Conservation (phyloP, 1,139 yeast genomes). For the Yarrowia galli region DNA sequence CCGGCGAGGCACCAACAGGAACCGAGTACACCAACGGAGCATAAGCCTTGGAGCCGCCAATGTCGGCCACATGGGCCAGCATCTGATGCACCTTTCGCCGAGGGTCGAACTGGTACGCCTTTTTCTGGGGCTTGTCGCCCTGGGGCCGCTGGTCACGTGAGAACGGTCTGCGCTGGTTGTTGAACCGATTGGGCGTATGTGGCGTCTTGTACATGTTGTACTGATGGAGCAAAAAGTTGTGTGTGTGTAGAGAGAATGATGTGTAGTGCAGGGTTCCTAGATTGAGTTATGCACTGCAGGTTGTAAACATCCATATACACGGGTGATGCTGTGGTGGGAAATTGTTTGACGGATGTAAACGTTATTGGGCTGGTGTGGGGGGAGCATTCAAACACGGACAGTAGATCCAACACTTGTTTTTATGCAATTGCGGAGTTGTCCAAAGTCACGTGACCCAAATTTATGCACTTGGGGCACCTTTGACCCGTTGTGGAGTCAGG, state of each 20-base stretch:
- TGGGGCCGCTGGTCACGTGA: slow-evolving; percentile 19
- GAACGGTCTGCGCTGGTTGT: slow-evolving; percentile 21
- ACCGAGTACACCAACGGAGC: slow-evolving; percentile 48
- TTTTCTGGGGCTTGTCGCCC: slow-evolving; percentile 27
- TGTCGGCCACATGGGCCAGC: slow-evolving; percentile 32
- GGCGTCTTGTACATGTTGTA: slow-evolving; percentile 27
- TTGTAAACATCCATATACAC: background rate
- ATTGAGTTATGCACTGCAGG: slow-evolving; percentile 13
- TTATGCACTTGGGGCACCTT: no score
- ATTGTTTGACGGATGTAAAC: background rate
- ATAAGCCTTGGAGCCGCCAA: slow-evolving; percentile 44
- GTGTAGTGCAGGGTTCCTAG: background rate
- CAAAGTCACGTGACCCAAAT: no score
- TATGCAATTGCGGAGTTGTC: no score
- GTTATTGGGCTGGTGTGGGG: background rate
- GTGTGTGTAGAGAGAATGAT: background rate
- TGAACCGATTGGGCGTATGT: slow-evolving; percentile 32
- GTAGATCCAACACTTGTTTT: no score
- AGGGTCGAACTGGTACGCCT: slow-evolving; percentile 38
- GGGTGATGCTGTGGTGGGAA: background rate
- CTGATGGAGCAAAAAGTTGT: background rate
- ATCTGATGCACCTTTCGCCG: slow-evolving; percentile 30
- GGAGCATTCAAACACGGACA: no score
- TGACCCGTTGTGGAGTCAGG: background rate
- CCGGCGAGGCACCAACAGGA: slow-evolving; percentile 43